Evolutionary conservation across 208 protist genomes (phyloP).

Genomic region (Trypanosoma rangeli): DNA sequence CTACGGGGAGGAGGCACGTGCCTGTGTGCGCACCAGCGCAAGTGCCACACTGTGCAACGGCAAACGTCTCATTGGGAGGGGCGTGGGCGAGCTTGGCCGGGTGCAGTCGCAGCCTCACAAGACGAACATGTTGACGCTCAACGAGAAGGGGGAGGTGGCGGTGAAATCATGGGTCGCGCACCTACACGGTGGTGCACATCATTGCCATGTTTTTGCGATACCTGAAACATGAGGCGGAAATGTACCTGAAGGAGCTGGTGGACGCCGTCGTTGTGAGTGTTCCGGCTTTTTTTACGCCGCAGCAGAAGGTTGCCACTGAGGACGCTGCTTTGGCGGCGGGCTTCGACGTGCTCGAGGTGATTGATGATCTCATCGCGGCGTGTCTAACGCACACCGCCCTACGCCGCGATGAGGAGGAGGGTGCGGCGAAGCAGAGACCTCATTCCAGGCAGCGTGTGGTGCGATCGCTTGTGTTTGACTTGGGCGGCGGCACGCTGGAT

Average conservation of each 20-base stretch:
- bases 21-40: conserved; percentile 81
- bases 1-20: conserved; percentile 88
- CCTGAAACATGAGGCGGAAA: conserved; percentile 85
- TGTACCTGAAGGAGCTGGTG: conserved; percentile 80
- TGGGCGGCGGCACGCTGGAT: conserved; percentile 91
- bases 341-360: conserved; percentile 92
- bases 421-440: conserved; percentile 13
- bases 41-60: conserved; percentile 90
- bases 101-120: conserved; percentile 82
- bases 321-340: conserved; percentile 89
- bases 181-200: conserved; percentile 91
- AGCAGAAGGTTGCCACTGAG: conserved; percentile 92
- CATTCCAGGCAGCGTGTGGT: conserved; percentile 41
- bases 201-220: conserved; percentile 93
- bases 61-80: conserved; percentile 88
- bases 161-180: conserved; percentile 89
- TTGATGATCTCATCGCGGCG: conserved; percentile 91
- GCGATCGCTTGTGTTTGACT: conserved; percentile 88
- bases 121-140: conserved; percentile 87
- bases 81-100: conserved; percentile 81
- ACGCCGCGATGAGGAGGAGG: conserved; percentile 15
- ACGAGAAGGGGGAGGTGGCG: conserved; percentile 86
- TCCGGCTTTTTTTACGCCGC: conserved; percentile 91
- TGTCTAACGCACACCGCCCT: conserved; percentile 88
- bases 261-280: conserved; percentile 88